phyloP scores from a whole-genome alignment of 345 rosid species.

The Eucalyptus camaldulensis region DNA sequence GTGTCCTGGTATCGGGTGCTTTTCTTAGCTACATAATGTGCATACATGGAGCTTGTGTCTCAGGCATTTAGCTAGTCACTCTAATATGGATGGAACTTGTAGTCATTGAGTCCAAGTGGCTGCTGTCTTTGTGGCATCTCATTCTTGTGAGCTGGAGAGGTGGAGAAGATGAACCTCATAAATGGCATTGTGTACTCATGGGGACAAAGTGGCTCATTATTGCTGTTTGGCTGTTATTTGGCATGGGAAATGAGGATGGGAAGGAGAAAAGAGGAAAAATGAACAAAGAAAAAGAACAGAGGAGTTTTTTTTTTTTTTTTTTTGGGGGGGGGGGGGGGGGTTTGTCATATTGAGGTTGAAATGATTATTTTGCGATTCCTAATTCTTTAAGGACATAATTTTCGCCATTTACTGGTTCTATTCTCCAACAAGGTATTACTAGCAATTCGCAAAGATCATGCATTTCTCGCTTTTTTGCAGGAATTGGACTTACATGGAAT shows the following conservation, averaged over 20 bases:
- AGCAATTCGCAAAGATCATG: neutral
- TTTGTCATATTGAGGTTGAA: neutral
- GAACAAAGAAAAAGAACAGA: neutral
- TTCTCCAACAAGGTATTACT: neutral
- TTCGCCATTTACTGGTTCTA: neutral
- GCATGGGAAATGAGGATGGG: neutral
- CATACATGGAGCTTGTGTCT: neutral
- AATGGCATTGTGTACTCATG: neutral
- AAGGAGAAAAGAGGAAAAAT: neutral
- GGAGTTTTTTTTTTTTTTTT: neutral
- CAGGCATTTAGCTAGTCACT: neutral
- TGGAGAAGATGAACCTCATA: neutral
- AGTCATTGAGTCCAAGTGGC: neutral
- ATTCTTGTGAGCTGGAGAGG: neutral
- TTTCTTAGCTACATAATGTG: neutral
- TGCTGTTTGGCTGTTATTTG: neutral
- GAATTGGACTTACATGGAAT: conserved; percentile 72
- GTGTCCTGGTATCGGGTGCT: neutral
- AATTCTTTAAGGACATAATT: neutral
- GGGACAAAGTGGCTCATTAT: neutral
- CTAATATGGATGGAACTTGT: neutral
- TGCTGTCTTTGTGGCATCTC: neutral
- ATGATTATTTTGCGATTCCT: neutral
- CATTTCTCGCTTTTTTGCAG: conserved; percentile 11
- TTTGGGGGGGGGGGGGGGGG: neutral